Evolutionary conservation across 2,329 filamentous ascomycete genomes (phyloP).

Genomic region (Triangularia setosa): DNA sequence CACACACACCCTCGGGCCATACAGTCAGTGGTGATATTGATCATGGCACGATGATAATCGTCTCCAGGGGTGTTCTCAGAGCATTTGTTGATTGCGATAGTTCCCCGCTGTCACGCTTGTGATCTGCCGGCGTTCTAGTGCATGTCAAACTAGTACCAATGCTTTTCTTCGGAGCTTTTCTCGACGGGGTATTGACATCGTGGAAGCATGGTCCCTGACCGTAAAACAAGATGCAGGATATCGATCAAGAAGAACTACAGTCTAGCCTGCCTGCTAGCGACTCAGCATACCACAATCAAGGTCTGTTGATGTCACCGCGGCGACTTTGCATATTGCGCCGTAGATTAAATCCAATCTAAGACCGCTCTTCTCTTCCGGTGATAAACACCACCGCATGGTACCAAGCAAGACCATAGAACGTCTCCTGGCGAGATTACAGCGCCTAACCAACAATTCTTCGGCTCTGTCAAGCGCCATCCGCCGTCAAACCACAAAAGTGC

Average conservation of each 20-base stretch:
- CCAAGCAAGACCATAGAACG: conserved; percentile 5
- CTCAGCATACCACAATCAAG: not conserved
- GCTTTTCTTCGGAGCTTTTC: conserved; percentile 12
- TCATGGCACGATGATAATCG: conserved; percentile 6
- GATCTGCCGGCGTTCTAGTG: conserved; percentile 20
- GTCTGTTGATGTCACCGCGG: conserved; percentile 11
- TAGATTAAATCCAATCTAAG: conserved; percentile 24
- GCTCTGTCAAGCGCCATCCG: conserved; percentile 12
- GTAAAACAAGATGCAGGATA: conserved; percentile 1
- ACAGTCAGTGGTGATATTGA: conserved; percentile 11
- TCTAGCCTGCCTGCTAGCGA: conserved; percentile 7
- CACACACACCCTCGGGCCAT: not conserved
- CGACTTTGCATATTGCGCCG: conserved; percentile 20
- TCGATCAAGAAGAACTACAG: conserved; percentile 1
- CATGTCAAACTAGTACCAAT: conserved; percentile 11
- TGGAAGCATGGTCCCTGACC: not conserved
- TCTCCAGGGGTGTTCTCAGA: not conserved
- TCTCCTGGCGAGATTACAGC: conserved; percentile 14
- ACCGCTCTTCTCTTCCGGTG: conserved; percentile 23
- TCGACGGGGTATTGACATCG: conserved; percentile 16
- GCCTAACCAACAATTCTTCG: conserved; percentile 11
- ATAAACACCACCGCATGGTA: conserved; percentile 13
- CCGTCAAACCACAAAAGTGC: not conserved
- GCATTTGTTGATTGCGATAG: conserved; percentile 5
- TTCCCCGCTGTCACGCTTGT: not conserved